Evolutionary conservation across 306 rosid species (phyloP).

Genomic region (Vigna unguiculata): DNA sequence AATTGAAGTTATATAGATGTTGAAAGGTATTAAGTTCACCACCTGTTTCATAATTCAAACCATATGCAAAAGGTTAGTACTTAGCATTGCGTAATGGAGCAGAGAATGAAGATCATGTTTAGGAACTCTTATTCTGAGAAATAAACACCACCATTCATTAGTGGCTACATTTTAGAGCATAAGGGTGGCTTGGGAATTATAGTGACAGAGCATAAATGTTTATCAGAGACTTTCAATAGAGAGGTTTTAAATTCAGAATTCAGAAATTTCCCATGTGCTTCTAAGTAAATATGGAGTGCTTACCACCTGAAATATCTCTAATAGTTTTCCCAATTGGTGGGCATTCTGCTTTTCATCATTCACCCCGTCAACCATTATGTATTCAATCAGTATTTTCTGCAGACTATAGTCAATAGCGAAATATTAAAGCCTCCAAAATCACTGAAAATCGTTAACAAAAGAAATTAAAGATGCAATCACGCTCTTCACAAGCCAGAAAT

Average conservation of each 20-base stretch:
- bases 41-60: constrained; percentile 65
- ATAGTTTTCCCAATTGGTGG: constrained; percentile 85
- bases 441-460: constrained; percentile 13
- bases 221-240: background rate
- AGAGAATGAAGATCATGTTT: background rate
- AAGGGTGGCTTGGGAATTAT: background rate
- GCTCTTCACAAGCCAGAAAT: too few species aligned
- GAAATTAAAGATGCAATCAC: too few species aligned
- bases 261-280: constrained; percentile 8
- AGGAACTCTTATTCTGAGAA: background rate
- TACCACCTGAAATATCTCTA: constrained; percentile 90
- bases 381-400: constrained; percentile 91
- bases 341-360: constrained; percentile 93
- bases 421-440: constrained; percentile 17
- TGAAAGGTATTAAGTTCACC: constrained; percentile 94
- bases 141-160: background rate
- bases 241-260: constrained; percentile 7
- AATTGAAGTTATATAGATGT: constrained; percentile 45
- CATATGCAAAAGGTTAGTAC: constrained; percentile 33
- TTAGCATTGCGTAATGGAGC: constrained; percentile 11
- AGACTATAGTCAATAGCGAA: constrained; percentile 56
- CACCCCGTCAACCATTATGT: constrained; percentile 96
- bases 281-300: constrained; percentile 40
- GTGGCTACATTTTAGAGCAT: background rate
- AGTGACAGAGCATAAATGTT: constrained; percentile 4